These are phyloP conservation scores for Cercospora nicotianae DNA, from an alignment of 2,329 filamentous ascomycete genomes.

Conservation along the genomic window DNA sequence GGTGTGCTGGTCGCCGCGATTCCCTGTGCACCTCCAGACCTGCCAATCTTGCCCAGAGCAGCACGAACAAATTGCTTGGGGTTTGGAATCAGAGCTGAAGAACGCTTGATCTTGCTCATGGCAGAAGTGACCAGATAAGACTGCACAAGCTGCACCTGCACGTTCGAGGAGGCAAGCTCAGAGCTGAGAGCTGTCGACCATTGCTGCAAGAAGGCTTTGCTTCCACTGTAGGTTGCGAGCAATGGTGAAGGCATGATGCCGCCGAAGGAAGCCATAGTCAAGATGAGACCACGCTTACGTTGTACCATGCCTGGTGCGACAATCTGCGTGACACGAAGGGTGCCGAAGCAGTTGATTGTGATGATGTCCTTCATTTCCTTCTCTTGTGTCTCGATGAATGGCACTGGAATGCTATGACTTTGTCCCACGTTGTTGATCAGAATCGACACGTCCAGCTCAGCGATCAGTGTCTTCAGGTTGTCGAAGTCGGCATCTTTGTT, in stretches of 20 bases:
- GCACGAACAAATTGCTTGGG: slow-evolving; percentile 79
- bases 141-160: slow-evolving; percentile 88
- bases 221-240: slow-evolving; percentile 93
- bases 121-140: slow-evolving; percentile 92
- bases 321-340: slow-evolving; percentile 81
- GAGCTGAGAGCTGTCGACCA: slow-evolving; percentile 86
- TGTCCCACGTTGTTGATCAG: slow-evolving; percentile 96
- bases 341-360: slow-evolving; percentile 91
- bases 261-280: slow-evolving; percentile 97
- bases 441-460: slow-evolving; percentile 71
- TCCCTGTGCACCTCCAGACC: slow-evolving; percentile 72
- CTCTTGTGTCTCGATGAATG: slow-evolving; percentile 76
- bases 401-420: slow-evolving; percentile 88
- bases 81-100: slow-evolving; percentile 75
- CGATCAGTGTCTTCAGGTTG: slow-evolving; percentile 65
- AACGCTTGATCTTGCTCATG: slow-evolving; percentile 91
- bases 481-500: slow-evolving; percentile 80
- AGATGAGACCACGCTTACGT: slow-evolving; percentile 81
- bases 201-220: slow-evolving; percentile 96
- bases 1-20: slow-evolving; percentile 85
- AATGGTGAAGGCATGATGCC: slow-evolving; percentile 89
- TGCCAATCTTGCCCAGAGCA: slow-evolving; percentile 76
- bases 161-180: slow-evolving; percentile 76
- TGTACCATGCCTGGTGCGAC: slow-evolving; percentile 81
- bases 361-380: slow-evolving; percentile 87